Evolutionary conservation across 2,329 filamentous ascomycete genomes (phyloP).

Genomic region (Cercospora sp.): DNA sequence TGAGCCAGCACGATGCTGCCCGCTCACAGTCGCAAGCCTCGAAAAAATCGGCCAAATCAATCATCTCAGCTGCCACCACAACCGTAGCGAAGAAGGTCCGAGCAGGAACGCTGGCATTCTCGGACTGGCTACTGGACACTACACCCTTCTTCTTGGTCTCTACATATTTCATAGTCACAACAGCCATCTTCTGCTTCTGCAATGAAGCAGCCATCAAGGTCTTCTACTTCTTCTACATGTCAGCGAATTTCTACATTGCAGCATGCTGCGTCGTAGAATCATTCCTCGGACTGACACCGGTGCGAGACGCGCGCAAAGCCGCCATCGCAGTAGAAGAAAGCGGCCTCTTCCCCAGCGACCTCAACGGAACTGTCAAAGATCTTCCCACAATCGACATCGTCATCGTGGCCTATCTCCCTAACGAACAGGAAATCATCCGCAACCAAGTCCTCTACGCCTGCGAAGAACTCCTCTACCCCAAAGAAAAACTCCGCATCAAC

Average conservation of each 20-base stretch:
- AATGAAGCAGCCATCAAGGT: slow-evolving; percentile 33
- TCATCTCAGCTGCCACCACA: slow-evolving; percentile 19
- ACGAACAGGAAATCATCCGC: slow-evolving; percentile 54
- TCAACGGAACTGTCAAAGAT: slow-evolving; percentile 33
- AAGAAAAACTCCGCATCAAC: slow-evolving; percentile 51
- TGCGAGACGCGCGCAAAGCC: slow-evolving; percentile 33
- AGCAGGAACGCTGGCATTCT: slow-evolving; percentile 27
- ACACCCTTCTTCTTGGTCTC: slow-evolving; percentile 36
- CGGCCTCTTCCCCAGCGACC: slow-evolving; percentile 32
- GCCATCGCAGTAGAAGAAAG: slow-evolving; percentile 34
- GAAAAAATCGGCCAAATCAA: slow-evolving; percentile 16
- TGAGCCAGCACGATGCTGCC: slow-evolving; percentile 15
- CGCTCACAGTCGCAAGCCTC: slow-evolving; percentile 11
- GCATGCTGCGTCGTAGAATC: slow-evolving; percentile 34
- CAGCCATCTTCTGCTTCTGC: slow-evolving; percentile 36
- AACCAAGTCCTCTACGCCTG: slow-evolving; percentile 51
- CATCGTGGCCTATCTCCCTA: slow-evolving; percentile 55
- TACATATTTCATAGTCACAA: slow-evolving; percentile 37
- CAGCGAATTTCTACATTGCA: slow-evolving; percentile 38
- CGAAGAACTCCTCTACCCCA: slow-evolving; percentile 50
- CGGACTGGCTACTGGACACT: slow-evolving; percentile 37
- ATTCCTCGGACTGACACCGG: slow-evolving; percentile 37
- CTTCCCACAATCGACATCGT: slow-evolving; percentile 50
- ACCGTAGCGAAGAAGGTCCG: slow-evolving; percentile 18
- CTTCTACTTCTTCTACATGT: slow-evolving; percentile 40